Conservation (phyloP, 2,329 filamentous ascomycete genomes). For the Fusarium anthophilum region DNA sequence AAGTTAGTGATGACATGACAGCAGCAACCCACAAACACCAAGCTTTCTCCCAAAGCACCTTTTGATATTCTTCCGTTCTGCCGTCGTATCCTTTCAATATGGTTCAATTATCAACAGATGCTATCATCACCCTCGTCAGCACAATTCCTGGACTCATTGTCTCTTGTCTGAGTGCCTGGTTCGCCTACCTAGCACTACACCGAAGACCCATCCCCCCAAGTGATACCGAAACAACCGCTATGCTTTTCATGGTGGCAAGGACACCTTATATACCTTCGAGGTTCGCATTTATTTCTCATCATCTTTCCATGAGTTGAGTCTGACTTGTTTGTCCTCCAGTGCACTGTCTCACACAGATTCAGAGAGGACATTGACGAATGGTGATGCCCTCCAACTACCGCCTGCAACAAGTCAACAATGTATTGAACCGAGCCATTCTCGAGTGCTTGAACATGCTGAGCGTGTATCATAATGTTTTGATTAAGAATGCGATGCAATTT, state of each 20-base stretch:
- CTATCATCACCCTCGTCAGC: background rate
- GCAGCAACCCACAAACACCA: background rate
- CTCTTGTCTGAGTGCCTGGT: background rate
- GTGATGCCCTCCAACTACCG: background rate
- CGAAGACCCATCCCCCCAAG: background rate
- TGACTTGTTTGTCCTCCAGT: background rate
- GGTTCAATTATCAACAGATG: background rate
- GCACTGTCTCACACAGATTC: background rate
- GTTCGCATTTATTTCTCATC: fast-evolving
- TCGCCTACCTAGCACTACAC: background rate
- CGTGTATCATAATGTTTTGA: background rate
- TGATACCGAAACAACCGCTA: background rate
- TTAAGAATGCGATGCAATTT: background rate
- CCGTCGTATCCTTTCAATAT: background rate
- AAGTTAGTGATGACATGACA: background rate
- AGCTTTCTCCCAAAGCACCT: background rate
- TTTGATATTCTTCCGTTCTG: background rate
- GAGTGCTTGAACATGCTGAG: background rate
- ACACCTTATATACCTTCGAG: fast-evolving
- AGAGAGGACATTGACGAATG: background rate
- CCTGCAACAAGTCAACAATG: background rate
- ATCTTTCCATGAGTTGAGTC: fast-evolving
- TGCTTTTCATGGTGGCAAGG: background rate
- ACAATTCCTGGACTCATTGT: background rate
- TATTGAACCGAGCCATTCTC: fast-evolving